Percentiles rank a stretch among this genome's conserved stretches.
Evolutionary conservation across 768 basidiomycete genomes (phyloP).

Genomic region (Pleurotus salmoneostramineus): DNA sequence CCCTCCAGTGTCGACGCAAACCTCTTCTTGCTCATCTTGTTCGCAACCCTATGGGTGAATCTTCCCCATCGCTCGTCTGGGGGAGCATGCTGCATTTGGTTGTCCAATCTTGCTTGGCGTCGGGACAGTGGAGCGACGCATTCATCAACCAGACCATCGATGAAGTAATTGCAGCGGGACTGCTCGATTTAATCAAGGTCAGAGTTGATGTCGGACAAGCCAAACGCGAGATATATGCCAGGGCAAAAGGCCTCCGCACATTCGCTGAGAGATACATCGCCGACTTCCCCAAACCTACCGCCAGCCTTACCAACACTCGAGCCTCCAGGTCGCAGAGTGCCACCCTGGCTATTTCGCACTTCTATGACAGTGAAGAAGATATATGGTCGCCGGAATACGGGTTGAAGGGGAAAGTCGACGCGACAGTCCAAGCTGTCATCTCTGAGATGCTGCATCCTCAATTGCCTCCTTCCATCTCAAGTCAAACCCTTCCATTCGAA

Average conservation of each 20-base stretch:
- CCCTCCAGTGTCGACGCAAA: conserved; percentile 80
- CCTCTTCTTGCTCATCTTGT: conserved; percentile 73
- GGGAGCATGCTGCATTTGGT: conserved; percentile 94
- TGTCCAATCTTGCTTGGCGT: conserved; percentile 73
- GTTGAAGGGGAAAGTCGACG: conserved; percentile 94
- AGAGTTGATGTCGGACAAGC: conserved; percentile 60
- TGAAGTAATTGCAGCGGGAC: conserved; percentile 44
- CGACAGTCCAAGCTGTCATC: conserved; percentile 71
- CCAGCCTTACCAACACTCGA: conserved; percentile 65
- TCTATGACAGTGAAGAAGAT: conserved; percentile 93
- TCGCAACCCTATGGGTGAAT: conserved; percentile 48
- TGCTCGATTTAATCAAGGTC: conserved; percentile 62
- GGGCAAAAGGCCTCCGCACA: conserved; percentile 60
- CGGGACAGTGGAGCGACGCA: conserved; percentile 55
- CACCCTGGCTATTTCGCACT: conserved; percentile 64
- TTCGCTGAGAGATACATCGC: conserved; percentile 70
- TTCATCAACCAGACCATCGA: conserved; percentile 63
- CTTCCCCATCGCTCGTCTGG: conserved; percentile 73
- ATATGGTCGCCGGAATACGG: conserved; percentile 97
- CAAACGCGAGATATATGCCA: conserved; percentile 51
- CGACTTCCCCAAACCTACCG: conserved; percentile 61
- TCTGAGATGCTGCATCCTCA: conserved; percentile 31
- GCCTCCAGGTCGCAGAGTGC: conserved; percentile 43
- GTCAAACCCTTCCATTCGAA: conserved; percentile 68
- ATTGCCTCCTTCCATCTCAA: conserved; percentile 16